Conservation (phyloP, 148 eudicot genomes). For the Vaccinium corymbosum region DNA sequence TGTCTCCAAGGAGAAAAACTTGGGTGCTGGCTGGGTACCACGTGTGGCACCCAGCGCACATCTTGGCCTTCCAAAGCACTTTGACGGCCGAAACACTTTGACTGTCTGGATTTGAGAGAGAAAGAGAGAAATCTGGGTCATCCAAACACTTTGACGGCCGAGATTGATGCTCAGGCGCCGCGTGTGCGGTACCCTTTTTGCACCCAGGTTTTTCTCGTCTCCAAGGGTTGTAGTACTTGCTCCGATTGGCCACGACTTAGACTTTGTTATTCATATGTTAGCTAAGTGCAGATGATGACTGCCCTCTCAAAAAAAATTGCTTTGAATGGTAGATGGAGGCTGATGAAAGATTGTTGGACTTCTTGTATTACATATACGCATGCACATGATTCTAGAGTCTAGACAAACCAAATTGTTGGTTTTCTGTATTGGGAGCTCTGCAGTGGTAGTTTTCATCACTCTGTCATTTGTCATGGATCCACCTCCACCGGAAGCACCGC, state of each 20-base stretch:
- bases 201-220: too few relatives aligned
- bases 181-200: too few relatives aligned
- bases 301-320: background rate
- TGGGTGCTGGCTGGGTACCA: too few relatives aligned
- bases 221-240: background rate
- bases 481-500: slow-evolving; percentile 15
- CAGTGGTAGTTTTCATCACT: background rate
- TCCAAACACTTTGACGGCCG: too few relatives aligned
- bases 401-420: background rate
- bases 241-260: background rate
- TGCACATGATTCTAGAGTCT: background rate
- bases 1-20: background rate
- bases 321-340: slow-evolving; percentile 17
- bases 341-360: slow-evolving; percentile 7
- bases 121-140: too few relatives aligned
- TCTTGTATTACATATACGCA: background rate
- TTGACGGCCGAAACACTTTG: too few relatives aligned
- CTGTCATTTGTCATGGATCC: slow-evolving; percentile 1
- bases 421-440: background rate
- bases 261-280: background rate
- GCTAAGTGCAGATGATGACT: background rate
- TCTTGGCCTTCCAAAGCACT: too few relatives aligned
- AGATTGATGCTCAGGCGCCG: too few relatives aligned
- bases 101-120: too few relatives aligned
- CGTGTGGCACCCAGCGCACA: too few relatives aligned